Evolutionary conservation across 352 stramenopile genomes (phyloP).

Genomic region (Phytophthora foliorum): DNA sequence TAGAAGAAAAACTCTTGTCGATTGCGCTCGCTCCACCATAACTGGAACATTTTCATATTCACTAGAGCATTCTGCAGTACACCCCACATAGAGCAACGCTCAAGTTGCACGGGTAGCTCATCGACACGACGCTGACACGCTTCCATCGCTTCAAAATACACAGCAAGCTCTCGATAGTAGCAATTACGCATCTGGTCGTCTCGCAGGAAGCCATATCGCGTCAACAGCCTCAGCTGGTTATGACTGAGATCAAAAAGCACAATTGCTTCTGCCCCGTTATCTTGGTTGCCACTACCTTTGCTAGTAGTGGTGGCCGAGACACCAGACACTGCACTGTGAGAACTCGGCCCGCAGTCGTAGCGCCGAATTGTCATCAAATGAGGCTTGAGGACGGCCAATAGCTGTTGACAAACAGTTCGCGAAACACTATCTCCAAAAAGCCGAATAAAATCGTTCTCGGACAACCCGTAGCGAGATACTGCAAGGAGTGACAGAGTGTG

Average conservation of each 20-base stretch:
- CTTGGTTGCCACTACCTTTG: slow-evolving; percentile 26
- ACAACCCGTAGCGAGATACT: slow-evolving; percentile 77
- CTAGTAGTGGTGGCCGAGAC: slow-evolving; percentile 6
- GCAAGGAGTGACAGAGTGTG: slow-evolving; percentile 80
- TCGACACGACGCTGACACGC: slow-evolving; percentile 81
- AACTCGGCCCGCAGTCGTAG: slow-evolving; percentile 51
- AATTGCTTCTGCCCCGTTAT: slow-evolving; percentile 36
- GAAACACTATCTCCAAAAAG: slow-evolving; percentile 68
- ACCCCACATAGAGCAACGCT: slow-evolving; percentile 75
- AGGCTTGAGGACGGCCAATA: slow-evolving; percentile 62
- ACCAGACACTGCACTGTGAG: neutral
- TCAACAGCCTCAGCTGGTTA: slow-evolving; percentile 77
- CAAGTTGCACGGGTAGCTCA: slow-evolving; percentile 83
- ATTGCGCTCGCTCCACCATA: slow-evolving; percentile 87
- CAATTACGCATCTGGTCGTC: slow-evolving; percentile 71
- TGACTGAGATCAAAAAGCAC: slow-evolving; percentile 83
- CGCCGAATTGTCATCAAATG: slow-evolving; percentile 82
- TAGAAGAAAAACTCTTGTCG: slow-evolving; percentile 85
- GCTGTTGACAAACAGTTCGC: slow-evolving; percentile 43
- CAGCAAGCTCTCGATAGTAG: slow-evolving; percentile 82
- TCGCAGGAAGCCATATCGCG: slow-evolving; percentile 74
- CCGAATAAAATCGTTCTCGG: slow-evolving; percentile 64
- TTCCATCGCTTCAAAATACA: slow-evolving; percentile 78
- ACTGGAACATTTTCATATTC: slow-evolving; percentile 90
- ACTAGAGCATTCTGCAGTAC: slow-evolving; percentile 74